Percentiles rank a stretch among this genome's conserved stretches.
These are phyloP conservation scores for Triticum turgidum DNA, from an alignment of 176 grass and related monocot species.

Conservation along the genomic window DNA sequence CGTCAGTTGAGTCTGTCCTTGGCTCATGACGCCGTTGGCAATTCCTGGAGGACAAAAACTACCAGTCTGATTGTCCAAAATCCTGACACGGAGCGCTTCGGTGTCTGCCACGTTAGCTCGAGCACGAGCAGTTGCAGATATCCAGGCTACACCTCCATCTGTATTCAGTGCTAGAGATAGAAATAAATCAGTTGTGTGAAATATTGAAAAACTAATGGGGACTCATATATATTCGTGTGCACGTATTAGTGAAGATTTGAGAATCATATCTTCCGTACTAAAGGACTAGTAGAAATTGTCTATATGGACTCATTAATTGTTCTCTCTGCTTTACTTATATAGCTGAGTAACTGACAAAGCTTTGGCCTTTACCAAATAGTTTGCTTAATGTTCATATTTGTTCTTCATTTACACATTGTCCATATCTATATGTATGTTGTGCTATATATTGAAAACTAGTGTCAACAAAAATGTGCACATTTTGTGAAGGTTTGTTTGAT, in stretches of 20 bases:
- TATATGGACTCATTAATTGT: neutral
- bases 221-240: neutral
- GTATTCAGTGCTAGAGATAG: neutral
- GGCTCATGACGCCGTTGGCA: neutral
- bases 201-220: neutral
- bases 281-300: neutral
- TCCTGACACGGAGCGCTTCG: neutral
- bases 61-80: neutral
- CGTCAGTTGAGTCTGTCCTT: neutral
- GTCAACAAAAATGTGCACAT: neutral
- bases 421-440: neutral
- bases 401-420: neutral
- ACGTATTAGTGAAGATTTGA: neutral
- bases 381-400: neutral
- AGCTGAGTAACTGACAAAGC: neutral
- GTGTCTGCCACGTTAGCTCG: neutral
- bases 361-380: neutral
- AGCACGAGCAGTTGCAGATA: neutral
- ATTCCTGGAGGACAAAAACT: constrained; percentile 22
- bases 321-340: neutral
- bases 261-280: neutral
- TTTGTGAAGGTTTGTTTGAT: neutral
- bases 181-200: neutral
- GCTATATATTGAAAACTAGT: neutral
- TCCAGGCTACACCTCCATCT: neutral